Conservation (phyloP, 768 basidiomycete species). For the Candolleomyces eurysporus region DNA sequence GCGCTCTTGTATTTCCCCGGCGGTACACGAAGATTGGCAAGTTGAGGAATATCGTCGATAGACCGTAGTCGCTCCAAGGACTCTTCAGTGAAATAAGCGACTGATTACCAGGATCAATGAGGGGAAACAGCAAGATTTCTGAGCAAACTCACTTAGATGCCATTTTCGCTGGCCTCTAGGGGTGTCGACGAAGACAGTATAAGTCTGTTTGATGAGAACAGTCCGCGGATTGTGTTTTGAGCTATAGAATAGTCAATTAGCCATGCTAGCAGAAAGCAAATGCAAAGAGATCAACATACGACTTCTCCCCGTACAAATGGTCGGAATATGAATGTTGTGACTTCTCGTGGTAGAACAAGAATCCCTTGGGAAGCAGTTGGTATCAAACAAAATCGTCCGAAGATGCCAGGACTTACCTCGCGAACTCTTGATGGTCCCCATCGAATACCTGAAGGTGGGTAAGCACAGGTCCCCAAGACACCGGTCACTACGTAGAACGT, state of each 20-base stretch:
- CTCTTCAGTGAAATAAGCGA: slow-evolving; percentile 79
- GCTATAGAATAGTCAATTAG: slow-evolving; percentile 31
- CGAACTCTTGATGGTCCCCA: slow-evolving; percentile 83
- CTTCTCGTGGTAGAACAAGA: slow-evolving; percentile 79
- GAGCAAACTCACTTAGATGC: slow-evolving; percentile 65
- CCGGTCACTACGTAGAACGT: not conserved
- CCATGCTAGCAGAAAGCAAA: not conserved
- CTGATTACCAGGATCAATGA: slow-evolving; percentile 31
- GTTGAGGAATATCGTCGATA: slow-evolving; percentile 61
- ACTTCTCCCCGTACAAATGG: slow-evolving; percentile 34
- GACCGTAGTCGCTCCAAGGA: slow-evolving; percentile 57
- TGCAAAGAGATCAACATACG: slow-evolving; percentile 16
- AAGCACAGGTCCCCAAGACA: not conserved
- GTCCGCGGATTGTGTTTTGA: slow-evolving; percentile 14
- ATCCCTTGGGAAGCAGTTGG: slow-evolving; percentile 47
- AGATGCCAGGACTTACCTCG: slow-evolving; percentile 45
- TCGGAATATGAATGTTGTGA: slow-evolving; percentile 49
- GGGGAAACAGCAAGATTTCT: slow-evolving; percentile 16
- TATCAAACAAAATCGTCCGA: not conserved
- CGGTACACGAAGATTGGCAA: slow-evolving; percentile 55
- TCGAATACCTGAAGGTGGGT: slow-evolving; percentile 44
- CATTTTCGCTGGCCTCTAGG: slow-evolving; percentile 70
- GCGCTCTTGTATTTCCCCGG: slow-evolving; percentile 69
- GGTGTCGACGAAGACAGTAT: slow-evolving; percentile 74
- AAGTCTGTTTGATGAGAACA: slow-evolving; percentile 74